Percentiles rank a stretch among this genome's conserved stretches.
Conservation (phyloP, 169 alveolate genomes). For the Cyclospora cayetanensis region DNA sequence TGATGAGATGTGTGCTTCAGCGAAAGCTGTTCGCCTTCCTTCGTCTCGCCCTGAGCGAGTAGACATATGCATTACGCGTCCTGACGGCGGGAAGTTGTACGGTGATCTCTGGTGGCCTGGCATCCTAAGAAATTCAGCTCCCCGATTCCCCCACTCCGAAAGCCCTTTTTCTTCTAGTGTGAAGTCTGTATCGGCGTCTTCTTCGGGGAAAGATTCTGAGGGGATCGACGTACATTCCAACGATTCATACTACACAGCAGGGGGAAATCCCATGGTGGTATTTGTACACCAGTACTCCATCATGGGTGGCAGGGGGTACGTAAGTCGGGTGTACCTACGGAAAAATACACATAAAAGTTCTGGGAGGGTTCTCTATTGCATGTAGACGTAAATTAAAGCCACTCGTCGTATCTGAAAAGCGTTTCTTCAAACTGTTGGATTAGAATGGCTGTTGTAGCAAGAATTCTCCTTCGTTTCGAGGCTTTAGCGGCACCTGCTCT, state of each 20-base stretch:
- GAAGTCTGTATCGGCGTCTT: too few species aligned
- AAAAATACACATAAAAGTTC: too few species aligned
- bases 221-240: background rate
- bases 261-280: slow-evolving; percentile 49
- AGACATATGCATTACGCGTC: background rate
- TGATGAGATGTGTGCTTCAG: background rate
- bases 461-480: too few species aligned
- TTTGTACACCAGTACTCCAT: slow-evolving; percentile 59
- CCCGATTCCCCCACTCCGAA: background rate
- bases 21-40: background rate
- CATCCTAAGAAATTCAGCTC: background rate
- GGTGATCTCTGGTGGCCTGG: slow-evolving; percentile 32
- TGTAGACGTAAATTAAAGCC: too few species aligned
- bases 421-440: too few species aligned
- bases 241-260: background rate
- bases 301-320: slow-evolving; percentile 55
- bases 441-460: too few species aligned
- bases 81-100: slow-evolving; percentile 26
- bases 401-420: too few species aligned
- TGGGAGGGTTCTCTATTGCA: too few species aligned
- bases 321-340: too few species aligned
- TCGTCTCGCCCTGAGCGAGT: background rate
- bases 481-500: too few species aligned
- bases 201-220: background rate
- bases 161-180: background rate